Evolutionary conservation across 148 eudicot genomes (phyloP).

Genomic region (Camellia lanceoleosa): DNA sequence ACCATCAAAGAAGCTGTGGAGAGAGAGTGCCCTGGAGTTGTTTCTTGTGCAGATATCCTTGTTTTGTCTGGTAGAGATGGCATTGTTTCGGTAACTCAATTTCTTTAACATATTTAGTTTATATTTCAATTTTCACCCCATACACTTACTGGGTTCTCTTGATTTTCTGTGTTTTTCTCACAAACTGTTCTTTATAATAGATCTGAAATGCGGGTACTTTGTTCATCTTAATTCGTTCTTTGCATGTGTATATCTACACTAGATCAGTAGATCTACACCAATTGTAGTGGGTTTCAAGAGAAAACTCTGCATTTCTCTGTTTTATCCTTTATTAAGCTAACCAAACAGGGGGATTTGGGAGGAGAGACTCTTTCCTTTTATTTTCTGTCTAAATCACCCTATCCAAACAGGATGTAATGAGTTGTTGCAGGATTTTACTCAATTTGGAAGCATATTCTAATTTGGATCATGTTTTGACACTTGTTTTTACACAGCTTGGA

Average conservation of each 20-base stretch:
- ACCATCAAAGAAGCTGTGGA: constrained; percentile 95
- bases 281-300: not conserved
- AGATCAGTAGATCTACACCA: not conserved
- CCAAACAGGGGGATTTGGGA: too few relatives aligned
- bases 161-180: not conserved
- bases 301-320: too few relatives aligned
- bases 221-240: not conserved
- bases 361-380: too few relatives aligned
- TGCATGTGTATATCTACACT: not conserved
- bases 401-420: not conserved
- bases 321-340: too few relatives aligned
- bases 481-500: constrained; percentile 51
- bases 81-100: constrained; percentile 51
- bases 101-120: too few relatives aligned
- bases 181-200: not conserved
- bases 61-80: constrained; percentile 94
- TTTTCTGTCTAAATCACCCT: too few relatives aligned
- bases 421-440: constrained; percentile 9
- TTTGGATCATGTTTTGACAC: not conserved
- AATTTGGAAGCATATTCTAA: not conserved
- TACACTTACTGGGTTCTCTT: too few relatives aligned
- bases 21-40: constrained; percentile 95
- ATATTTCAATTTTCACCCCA: too few relatives aligned
- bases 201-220: too few relatives aligned
- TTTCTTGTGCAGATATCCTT: constrained; percentile 93